These are phyloP conservation scores for Nicotiana tomentosiformis DNA, from an alignment of 257 asterid species.

Conservation along the genomic window DNA sequence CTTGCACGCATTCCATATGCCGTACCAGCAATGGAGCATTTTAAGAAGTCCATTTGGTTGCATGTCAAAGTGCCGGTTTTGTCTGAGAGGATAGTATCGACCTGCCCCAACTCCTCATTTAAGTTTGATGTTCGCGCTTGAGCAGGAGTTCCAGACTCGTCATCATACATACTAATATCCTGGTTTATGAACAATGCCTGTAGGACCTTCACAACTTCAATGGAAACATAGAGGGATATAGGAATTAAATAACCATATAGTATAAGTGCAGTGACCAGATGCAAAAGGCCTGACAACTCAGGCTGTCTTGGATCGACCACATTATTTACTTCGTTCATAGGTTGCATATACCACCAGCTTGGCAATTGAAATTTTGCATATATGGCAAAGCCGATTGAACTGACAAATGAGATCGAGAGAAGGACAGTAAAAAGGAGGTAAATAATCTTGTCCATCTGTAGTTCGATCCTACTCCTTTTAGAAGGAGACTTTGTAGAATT, in stretches of 20 bases:
- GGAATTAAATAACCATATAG: constrained; percentile 90
- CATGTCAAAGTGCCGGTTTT: constrained; percentile 97
- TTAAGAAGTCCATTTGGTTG: constrained; percentile 95
- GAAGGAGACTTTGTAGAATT: constrained; percentile 89
- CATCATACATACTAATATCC: constrained; percentile 83
- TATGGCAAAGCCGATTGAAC: constrained; percentile 69
- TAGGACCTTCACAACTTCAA: constrained; percentile 87
- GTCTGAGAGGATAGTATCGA: constrained; percentile 85
- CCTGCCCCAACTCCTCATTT: constrained; percentile 92
- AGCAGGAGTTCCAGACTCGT: constrained; percentile 89
- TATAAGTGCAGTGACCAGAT: constrained; percentile 87
- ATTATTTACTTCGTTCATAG: constrained; percentile 40
- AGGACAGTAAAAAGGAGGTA: constrained; percentile 75
- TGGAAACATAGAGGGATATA: constrained; percentile 88
- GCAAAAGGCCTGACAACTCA: constrained; percentile 56
- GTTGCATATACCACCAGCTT: constrained; percentile 83
- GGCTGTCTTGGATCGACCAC: constrained; percentile 60
- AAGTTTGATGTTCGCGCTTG: constrained; percentile 91
- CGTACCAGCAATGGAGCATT: constrained; percentile 86
- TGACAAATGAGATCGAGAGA: constrained; percentile 58
- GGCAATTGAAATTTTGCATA: constrained; percentile 69
- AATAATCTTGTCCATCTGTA: constrained; percentile 87
- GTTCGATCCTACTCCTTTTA: constrained; percentile 79
- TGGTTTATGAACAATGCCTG: constrained; percentile 83
- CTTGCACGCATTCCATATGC: constrained; percentile 74